These are phyloP conservation scores for Blepharisma stoltei DNA, from an alignment of 73 alveolate genomes.

Conservation along the genomic window DNA sequence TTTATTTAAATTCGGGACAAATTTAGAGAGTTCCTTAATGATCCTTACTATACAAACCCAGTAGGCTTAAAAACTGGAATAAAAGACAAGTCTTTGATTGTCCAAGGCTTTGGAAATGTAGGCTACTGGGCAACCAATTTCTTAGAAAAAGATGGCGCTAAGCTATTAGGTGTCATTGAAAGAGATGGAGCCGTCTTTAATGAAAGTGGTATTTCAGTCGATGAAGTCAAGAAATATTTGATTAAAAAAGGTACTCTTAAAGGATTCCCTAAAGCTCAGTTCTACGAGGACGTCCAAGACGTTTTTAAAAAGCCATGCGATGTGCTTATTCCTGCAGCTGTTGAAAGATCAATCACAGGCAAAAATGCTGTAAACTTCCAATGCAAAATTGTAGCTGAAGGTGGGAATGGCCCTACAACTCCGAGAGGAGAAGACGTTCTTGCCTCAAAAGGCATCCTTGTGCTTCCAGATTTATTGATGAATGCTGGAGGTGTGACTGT, in stretches of 20 bases:
- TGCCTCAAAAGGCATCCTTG: constrained; percentile 55
- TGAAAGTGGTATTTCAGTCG: constrained; percentile 58
- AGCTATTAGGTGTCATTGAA: constrained; percentile 61
- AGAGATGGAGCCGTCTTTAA: constrained; percentile 63
- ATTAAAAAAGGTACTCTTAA: constrained; percentile 50
- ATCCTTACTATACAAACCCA: constrained; percentile 40
- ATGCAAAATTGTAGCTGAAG: constrained; percentile 69
- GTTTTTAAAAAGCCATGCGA: constrained; percentile 65
- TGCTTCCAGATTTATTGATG: constrained; percentile 76
- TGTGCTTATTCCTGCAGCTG: constrained; percentile 62
- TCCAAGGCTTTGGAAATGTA: constrained; percentile 88
- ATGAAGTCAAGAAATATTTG: constrained; percentile 53
- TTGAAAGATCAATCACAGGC: constrained; percentile 52
- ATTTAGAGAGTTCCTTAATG: constrained; percentile 71
- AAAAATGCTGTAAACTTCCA: constrained; percentile 62
- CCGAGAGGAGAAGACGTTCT: constrained; percentile 62
- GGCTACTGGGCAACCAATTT: constrained; percentile 88
- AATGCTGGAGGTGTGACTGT: constrained; percentile 90
- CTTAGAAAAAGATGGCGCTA: constrained; percentile 59
- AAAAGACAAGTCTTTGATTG: constrained; percentile 67
- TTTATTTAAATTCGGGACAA: too few relatives aligned
- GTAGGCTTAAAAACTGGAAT: constrained; percentile 59
- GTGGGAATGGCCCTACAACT: constrained; percentile 80
- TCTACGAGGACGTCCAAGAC: constrained; percentile 39
- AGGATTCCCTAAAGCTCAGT: constrained; percentile 57